Percentiles rank a stretch among this genome's conserved stretches.
Evolutionary conservation across 2,329 filamentous ascomycete species (phyloP).

Genomic region (Colletotrichum zoysiae): DNA sequence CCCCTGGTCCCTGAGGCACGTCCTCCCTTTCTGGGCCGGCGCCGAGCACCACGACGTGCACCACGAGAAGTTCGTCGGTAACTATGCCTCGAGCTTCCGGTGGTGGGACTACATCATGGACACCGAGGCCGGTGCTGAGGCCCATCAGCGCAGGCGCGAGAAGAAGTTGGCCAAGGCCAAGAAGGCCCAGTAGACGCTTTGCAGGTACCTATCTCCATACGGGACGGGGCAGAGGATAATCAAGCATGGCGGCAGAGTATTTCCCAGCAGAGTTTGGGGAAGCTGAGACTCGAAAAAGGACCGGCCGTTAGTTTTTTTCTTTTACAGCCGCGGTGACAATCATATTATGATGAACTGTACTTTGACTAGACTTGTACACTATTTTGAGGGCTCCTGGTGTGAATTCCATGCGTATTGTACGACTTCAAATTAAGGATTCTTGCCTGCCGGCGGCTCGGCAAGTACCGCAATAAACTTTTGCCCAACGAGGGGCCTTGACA

Average conservation of each 20-base stretch:
- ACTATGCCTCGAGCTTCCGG: constrained; percentile 97
- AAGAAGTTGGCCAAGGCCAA: constrained; percentile 77
- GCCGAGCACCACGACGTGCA: constrained; percentile 97
- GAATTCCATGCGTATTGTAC: not conserved
- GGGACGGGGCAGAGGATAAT: constrained; percentile 58
- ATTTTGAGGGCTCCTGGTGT: not conserved
- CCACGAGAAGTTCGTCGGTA: constrained; percentile 98
- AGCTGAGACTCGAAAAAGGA: not conserved
- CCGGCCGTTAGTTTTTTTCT: not conserved
- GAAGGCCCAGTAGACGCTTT: constrained; percentile 73
- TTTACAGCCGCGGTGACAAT: constrained; percentile 13
- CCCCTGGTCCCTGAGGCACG: constrained; percentile 94
- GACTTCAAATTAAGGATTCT: not conserved
- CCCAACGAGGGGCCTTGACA: too few species aligned
- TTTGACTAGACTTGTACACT: constrained; percentile 13
- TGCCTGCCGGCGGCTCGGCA: too few species aligned
- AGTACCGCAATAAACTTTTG: too few species aligned
- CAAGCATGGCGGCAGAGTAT: not conserved
- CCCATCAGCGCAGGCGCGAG: constrained; percentile 85
- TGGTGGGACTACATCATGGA: constrained; percentile 98
- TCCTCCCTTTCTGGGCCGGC: constrained; percentile 97
- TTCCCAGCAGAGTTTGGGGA: not conserved
- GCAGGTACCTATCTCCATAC: not conserved
- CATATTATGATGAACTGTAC: constrained; percentile 11
- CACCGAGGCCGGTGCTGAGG: constrained; percentile 92